These are phyloP conservation scores for Colletotrichum falcatum DNA, from an alignment of 2,329 filamentous ascomycete genomes.

Conservation along the genomic window DNA sequence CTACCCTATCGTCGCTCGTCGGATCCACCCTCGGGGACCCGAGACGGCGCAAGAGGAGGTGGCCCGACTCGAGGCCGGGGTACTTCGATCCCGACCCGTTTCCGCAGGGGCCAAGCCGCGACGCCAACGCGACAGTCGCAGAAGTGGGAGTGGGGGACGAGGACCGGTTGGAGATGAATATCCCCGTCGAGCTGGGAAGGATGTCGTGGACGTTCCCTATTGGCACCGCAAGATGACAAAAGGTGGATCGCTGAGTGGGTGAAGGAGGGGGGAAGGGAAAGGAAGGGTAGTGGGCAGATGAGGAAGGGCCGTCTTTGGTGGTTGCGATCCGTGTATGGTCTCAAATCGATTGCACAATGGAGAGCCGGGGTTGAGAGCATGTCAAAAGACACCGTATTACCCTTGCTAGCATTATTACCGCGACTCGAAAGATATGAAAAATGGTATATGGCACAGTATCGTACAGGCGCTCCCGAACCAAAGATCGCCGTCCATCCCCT, in stretches of 20 bases:
- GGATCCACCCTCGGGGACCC: constrained; percentile 8
- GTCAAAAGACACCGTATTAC: not conserved
- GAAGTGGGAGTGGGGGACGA: not conserved
- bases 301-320: not conserved
- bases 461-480: constrained; percentile 21
- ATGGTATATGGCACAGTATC: constrained; percentile 38
- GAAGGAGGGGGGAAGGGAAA: too few relatives aligned
- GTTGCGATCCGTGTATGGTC: not conserved
- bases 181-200: constrained; percentile 24
- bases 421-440: constrained; percentile 19
- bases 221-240: constrained; percentile 7
- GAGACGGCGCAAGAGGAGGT: constrained; percentile 16
- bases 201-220: constrained; percentile 10
- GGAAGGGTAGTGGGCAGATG: not conserved
- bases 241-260: not conserved
- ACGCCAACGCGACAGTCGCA: not conserved
- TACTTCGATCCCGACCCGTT: constrained; percentile 34
- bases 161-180: constrained; percentile 37
- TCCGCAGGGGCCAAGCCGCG: not conserved
- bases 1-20: constrained; percentile 14
- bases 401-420: not conserved
- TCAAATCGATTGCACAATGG: not conserved
- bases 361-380: not conserved
- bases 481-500: not conserved
- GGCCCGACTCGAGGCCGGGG: constrained; percentile 27